Evolutionary conservation across 2,329 filamentous ascomycete genomes (phyloP).

Genomic region (Aspergillus quadrilineatus): DNA sequence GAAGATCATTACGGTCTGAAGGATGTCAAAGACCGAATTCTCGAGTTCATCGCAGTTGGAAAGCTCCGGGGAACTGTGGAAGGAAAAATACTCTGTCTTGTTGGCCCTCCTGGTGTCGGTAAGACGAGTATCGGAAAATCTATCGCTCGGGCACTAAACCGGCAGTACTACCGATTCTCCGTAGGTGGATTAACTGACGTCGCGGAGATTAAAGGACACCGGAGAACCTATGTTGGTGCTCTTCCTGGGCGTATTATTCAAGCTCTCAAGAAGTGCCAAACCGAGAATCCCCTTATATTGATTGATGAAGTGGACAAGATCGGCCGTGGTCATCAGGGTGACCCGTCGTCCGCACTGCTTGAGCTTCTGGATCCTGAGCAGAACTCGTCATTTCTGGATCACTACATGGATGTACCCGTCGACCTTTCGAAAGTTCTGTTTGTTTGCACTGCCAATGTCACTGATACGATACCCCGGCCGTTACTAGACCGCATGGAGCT

Average conservation of each 20-base stretch:
- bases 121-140: constrained; percentile 99
- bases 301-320: constrained; percentile 99
- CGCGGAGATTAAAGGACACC: constrained; percentile 96
- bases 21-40: constrained; percentile 96
- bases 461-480: constrained; percentile 92
- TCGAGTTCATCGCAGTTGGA: constrained; percentile 97
- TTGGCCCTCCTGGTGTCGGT: constrained; percentile 93
- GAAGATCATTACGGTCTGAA: constrained; percentile 97
- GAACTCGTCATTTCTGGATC: constrained; percentile 94
- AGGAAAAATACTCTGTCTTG: constrained; percentile 97
- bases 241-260: constrained; percentile 96
- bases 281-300: constrained; percentile 92
- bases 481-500: constrained; percentile 97
- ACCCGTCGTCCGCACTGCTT: constrained; percentile 89
- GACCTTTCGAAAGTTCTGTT: constrained; percentile 97
- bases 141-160: constrained; percentile 88
- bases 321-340: constrained; percentile 91
- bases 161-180: constrained; percentile 97
- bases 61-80: constrained; percentile 96
- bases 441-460: constrained; percentile 98
- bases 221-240: constrained; percentile 93
- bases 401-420: constrained; percentile 98
- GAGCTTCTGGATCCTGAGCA: constrained; percentile 96
- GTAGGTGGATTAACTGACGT: constrained; percentile 96
- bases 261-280: constrained; percentile 97